phyloP scores from a whole-genome alignment of 176 grass and related monocot species.

The Eremochloa ophiuroides region DNA sequence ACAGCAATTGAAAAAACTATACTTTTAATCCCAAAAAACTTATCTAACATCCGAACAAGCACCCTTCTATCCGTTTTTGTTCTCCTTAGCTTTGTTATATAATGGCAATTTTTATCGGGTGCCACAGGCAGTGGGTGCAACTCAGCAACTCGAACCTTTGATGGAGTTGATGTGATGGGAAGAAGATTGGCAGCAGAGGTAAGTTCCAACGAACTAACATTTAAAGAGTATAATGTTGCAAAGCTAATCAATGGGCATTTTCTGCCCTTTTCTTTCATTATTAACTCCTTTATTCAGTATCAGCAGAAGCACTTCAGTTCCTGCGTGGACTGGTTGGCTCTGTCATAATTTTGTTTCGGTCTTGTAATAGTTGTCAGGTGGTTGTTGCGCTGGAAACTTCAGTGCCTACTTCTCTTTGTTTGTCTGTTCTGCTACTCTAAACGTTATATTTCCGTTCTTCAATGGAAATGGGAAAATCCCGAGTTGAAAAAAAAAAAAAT shows the following conservation, averaged over 20 bases:
- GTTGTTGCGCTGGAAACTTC: too few species aligned
- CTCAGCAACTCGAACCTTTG: conserved; percentile 52
- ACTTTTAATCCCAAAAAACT: not conserved
- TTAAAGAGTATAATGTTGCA: not conserved
- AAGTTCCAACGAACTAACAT: conserved; percentile 18
- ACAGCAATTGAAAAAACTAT: not conserved
- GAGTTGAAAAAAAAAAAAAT: too few species aligned
- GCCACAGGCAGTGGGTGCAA: conserved; percentile 79
- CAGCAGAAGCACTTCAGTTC: not conserved
- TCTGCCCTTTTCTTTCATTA: not conserved
- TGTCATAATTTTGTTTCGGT: too few species aligned
- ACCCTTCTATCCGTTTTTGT: not conserved
- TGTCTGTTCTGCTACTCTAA: too few species aligned
- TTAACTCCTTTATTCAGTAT: not conserved
- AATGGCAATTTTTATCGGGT: not conserved
- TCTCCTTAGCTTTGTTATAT: not conserved
- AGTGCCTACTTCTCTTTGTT: too few species aligned
- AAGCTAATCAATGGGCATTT: conserved; percentile 10
- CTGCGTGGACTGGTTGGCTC: too few species aligned
- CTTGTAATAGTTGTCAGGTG: too few species aligned
- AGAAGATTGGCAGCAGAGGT: conserved; percentile 89
- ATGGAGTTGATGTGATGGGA: conserved; percentile 92
- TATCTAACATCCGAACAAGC: not conserved
- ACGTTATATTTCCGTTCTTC: too few species aligned
- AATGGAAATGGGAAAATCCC: too few species aligned